phyloP scores from a whole-genome alignment of 768 basidiomycete species.

The Phanerochaete carnosa region DNA sequence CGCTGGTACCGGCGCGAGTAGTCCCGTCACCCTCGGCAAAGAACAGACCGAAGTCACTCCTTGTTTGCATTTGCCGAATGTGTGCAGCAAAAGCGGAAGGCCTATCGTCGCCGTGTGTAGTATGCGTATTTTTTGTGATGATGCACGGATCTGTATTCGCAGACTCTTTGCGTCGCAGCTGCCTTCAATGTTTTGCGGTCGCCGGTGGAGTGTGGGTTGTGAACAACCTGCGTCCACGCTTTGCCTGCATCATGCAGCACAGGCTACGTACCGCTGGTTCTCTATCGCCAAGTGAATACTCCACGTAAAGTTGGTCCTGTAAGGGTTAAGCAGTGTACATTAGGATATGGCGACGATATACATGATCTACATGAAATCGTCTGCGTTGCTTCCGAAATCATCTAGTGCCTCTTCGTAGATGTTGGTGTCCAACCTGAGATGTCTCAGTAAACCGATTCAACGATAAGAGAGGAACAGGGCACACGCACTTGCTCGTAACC shows the following conservation, averaged over 20 bases:
- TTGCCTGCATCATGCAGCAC: neutral
- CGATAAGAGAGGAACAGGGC: neutral
- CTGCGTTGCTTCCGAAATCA: constrained; percentile 71
- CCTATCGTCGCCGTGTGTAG: too few species aligned
- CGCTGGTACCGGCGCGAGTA: too few species aligned
- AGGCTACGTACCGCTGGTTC: neutral
- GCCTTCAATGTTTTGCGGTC: neutral
- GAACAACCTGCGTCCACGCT: neutral
- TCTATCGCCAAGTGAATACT: neutral
- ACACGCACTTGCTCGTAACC: constrained; percentile 53
- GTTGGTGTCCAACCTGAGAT: constrained; percentile 76
- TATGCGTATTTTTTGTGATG: too few species aligned
- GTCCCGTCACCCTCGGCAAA: too few species aligned
- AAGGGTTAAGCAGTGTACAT: neutral
- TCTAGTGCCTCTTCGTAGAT: constrained; percentile 88
- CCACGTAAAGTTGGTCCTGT: neutral
- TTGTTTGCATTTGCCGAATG: neutral
- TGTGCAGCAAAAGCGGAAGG: neutral
- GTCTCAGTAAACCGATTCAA: neutral
- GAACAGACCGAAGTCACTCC: neutral
- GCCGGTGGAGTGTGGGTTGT: neutral
- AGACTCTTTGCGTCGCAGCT: neutral
- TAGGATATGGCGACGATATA: neutral
- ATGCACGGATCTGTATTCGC: too few species aligned
- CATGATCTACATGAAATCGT: constrained; percentile 87